These are phyloP conservation scores for Saitozyma podzolica DNA, from an alignment of 768 basidiomycete genomes.

Conservation along the genomic window DNA sequence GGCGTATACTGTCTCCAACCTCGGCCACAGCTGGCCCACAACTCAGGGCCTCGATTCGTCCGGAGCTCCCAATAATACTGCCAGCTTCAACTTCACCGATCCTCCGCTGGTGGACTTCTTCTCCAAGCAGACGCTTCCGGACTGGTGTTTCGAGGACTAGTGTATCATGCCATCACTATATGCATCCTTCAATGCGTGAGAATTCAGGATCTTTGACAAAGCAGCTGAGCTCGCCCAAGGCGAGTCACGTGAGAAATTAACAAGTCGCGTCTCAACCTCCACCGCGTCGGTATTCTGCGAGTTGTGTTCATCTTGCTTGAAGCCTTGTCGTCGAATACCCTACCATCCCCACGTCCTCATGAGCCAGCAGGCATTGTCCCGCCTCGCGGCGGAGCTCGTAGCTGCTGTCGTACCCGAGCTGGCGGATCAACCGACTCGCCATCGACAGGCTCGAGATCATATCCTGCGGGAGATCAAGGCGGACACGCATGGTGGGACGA, in stretches of 20 bases:
- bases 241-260: no score
- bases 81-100: constrained; percentile 26
- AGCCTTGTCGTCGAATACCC: no score
- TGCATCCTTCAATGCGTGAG: no score
- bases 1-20: constrained; percentile 23
- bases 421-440: not conserved
- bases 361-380: no score
- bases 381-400: not conserved
- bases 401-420: not conserved
- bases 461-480: constrained; percentile 21
- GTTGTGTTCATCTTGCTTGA: no score
- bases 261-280: no score
- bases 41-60: constrained; percentile 32
- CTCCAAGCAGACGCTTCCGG: constrained; percentile 15
- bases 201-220: no score
- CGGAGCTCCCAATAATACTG: constrained; percentile 24
- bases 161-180: not conserved
- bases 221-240: no score
- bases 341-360: no score
- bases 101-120: constrained; percentile 24
- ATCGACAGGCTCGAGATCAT: not conserved
- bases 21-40: constrained; percentile 43
- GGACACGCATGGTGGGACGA: constrained; percentile 23
- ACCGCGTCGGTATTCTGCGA: no score
- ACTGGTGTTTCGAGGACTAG: constrained; percentile 5